Conservation (phyloP, 352 stramenopile genomes). For the Globisporangium parvum region DNA sequence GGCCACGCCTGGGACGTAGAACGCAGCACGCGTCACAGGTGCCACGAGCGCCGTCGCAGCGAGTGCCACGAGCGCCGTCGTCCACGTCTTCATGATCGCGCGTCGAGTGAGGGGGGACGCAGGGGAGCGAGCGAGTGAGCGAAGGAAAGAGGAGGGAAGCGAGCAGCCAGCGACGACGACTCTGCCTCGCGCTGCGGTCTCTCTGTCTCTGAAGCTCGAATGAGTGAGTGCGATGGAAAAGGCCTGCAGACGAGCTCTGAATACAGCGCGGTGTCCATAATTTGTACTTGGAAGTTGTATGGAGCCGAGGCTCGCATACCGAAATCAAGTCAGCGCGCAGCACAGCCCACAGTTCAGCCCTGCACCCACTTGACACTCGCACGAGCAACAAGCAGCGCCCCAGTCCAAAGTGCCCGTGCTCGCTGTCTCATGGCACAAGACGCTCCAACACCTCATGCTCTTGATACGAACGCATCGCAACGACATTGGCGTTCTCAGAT, state of each 20-base stretch:
- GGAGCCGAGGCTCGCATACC: neutral
- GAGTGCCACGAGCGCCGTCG: conserved; percentile 1
- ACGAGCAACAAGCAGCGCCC: no score
- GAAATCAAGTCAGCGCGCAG: no score
- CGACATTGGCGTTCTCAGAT: neutral
- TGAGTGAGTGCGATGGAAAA: no score
- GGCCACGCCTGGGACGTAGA: conserved; percentile 83
- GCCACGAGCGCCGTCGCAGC: conserved; percentile 19
- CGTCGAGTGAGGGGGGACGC: neutral
- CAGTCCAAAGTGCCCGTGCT: no score
- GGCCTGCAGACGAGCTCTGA: no score
- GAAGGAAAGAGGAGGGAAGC: neutral
- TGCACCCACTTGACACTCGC: no score
- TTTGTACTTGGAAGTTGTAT: conserved; percentile 1
- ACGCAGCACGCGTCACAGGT: conserved; percentile 37
- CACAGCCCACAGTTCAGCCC: no score
- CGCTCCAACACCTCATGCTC: no score
- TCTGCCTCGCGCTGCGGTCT: no score
- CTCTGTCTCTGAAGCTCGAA: no score
- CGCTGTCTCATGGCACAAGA: no score
- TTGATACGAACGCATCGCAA: neutral
- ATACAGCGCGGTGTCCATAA: neutral
- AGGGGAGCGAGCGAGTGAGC: neutral
- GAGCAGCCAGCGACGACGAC: neutral
- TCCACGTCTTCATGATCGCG: conserved; percentile 11